These are phyloP conservation scores for Linnemannia schmuckeri DNA, from an alignment of 192 early-diverging fungal genomes.

Conservation along the genomic window DNA sequence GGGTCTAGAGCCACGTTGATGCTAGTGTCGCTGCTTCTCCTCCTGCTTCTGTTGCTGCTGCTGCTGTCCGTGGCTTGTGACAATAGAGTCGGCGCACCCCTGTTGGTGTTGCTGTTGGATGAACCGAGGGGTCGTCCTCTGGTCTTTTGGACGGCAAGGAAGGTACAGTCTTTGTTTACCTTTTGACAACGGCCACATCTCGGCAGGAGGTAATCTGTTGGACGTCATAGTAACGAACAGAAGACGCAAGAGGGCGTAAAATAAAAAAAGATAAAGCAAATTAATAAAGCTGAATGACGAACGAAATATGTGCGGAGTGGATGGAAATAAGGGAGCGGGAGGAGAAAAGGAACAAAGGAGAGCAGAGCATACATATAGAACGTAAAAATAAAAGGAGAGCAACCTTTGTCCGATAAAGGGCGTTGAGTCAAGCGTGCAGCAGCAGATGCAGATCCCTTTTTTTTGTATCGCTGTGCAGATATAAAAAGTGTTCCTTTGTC, in stretches of 20 bases:
- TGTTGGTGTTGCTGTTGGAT: slow-evolving; percentile 1
- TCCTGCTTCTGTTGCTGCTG: not conserved
- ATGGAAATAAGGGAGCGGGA: not conserved
- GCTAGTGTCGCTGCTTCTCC: not conserved
- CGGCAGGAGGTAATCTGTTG: not conserved
- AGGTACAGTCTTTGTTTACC: not conserved
- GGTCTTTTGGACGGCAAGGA: not conserved
- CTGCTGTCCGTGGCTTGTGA: not conserved
- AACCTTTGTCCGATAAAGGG: not conserved
- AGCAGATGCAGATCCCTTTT: not conserved
- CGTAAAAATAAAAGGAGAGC: not conserved
- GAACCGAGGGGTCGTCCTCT: not conserved
- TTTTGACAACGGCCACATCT: slow-evolving; percentile 1
- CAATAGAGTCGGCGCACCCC: not conserved
- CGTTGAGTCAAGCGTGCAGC: not conserved
- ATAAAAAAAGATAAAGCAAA: not conserved
- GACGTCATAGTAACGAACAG: not conserved
- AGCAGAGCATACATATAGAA: not conserved
- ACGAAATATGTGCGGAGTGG: not conserved
- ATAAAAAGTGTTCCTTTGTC: not conserved
- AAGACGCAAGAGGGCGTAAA: not conserved
- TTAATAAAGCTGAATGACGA: not conserved
- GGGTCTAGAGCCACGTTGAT: not conserved
- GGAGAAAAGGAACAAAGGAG: not conserved
- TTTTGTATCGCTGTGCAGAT: not conserved